phyloP scores from a whole-genome alignment of 345 rosid genomes.

The Eucalyptus globulus region DNA sequence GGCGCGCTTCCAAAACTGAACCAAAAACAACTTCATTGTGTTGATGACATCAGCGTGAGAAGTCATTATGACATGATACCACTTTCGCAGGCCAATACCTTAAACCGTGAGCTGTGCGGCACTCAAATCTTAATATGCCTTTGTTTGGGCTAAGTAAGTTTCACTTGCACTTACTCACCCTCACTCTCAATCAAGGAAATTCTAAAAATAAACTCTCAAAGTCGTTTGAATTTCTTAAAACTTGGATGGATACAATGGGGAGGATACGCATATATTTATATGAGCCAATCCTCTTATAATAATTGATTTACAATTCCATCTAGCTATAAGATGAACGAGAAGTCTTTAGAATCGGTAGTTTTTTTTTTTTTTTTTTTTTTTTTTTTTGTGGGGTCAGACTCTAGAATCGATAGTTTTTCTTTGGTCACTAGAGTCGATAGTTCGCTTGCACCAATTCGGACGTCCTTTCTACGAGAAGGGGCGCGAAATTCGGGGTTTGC shows the following conservation, averaged over 20 bases:
- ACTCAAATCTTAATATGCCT: neutral
- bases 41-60: neutral
- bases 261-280: neutral
- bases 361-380: no score
- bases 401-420: no score
- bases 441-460: neutral
- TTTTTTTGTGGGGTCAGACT: no score
- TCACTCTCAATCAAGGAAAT: neutral
- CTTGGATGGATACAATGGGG: neutral
- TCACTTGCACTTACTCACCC: neutral
- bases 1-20: rapidly evolving
- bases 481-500: neutral
- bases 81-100: neutral
- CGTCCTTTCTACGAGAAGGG: neutral
- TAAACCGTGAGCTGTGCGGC: neutral
- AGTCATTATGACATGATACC: neutral
- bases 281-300: neutral
- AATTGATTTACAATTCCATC: neutral
- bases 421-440: neutral
- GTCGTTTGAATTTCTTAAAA: neutral
- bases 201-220: neutral
- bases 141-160: neutral
- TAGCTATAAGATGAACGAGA: neutral
- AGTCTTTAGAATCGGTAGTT: neutral
- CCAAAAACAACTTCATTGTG: neutral